A percentile compares a stretch with the other conserved stretches of the same genome.
Conservation (phyloP, 2,329 filamentous ascomycete species). For the Pseudogymnoascus sp. region DNA sequence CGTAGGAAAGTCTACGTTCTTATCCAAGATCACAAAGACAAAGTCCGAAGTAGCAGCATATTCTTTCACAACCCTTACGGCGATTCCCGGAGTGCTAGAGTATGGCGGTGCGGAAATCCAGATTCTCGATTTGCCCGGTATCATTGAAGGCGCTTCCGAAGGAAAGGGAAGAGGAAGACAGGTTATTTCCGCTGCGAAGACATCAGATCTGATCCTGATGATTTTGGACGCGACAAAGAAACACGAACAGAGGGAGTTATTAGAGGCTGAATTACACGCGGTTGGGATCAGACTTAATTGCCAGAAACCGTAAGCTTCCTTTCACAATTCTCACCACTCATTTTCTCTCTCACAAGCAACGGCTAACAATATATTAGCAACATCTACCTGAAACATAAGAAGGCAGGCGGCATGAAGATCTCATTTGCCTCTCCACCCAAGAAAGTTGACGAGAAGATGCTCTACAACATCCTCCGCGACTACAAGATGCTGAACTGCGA, state of each 20-base stretch:
- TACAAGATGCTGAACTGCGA: conserved; percentile 99
- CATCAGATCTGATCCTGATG: conserved; percentile 95
- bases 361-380: conserved; percentile 48
- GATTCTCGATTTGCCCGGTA: conserved; percentile 92
- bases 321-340: not conserved
- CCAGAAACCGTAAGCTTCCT: conserved; percentile 65
- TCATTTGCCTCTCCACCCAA: conserved; percentile 89
- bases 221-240: conserved; percentile 93
- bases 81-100: conserved; percentile 93
- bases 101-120: conserved; percentile 98
- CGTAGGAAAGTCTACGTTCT: conserved; percentile 94
- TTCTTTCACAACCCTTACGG: conserved; percentile 93
- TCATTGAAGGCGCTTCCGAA: conserved; percentile 93
- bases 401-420: conserved; percentile 97
- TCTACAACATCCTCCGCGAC: conserved; percentile 93
- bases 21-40: conserved; percentile 99
- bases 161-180: conserved; percentile 93
- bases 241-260: conserved; percentile 78
- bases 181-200: conserved; percentile 97
- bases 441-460: conserved; percentile 90
- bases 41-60: conserved; percentile 94
- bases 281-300: conserved; percentile 91
- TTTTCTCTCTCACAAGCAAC: not conserved
- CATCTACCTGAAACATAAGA: conserved; percentile 94
- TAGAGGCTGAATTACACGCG: conserved; percentile 89